Percentiles rank a stretch among this genome's conserved stretches.
Conservation (phyloP, 2,329 filamentous ascomycete genomes). For the Orbilia blumenaviensis region DNA sequence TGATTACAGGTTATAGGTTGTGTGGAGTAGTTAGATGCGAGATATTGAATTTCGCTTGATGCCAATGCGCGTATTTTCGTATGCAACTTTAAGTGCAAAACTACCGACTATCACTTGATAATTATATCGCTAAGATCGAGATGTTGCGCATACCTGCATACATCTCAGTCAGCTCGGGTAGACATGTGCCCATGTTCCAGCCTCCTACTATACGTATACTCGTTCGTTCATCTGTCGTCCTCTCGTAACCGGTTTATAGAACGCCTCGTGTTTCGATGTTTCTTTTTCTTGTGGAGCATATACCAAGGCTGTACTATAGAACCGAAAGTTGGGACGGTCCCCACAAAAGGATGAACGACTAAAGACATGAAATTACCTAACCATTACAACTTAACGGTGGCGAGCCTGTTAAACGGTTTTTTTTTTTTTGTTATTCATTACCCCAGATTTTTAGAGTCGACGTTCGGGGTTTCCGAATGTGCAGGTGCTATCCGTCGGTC, state of each 20-base stretch:
- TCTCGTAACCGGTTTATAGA: too few species aligned
- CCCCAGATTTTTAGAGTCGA: too few species aligned
- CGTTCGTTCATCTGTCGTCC: too few species aligned
- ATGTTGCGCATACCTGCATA: too few species aligned
- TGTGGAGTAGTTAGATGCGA: background rate
- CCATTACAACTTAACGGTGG: slow-evolving; percentile 12
- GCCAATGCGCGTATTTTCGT: background rate
- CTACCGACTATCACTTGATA: slow-evolving; percentile 20
- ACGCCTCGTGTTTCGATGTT: too few species aligned
- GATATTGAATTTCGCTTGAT: background rate
- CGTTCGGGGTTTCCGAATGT: slow-evolving; percentile 9
- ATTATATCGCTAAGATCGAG: too few species aligned
- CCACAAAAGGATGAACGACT: too few species aligned
- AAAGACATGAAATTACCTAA: slow-evolving; percentile 1
- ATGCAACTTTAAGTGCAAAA: background rate
- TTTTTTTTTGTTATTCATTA: background rate
- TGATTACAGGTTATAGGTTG: background rate
- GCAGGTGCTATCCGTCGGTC: background rate
- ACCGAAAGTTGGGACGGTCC: background rate
- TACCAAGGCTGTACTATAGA: too few species aligned
- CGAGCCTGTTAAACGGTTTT: background rate
- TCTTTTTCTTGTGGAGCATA: too few species aligned
- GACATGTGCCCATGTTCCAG: background rate
- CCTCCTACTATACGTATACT: too few species aligned
- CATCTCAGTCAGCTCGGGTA: too few species aligned